Conservation (phyloP, 140 eudicot species). For the Stevia rebaudiana region DNA sequence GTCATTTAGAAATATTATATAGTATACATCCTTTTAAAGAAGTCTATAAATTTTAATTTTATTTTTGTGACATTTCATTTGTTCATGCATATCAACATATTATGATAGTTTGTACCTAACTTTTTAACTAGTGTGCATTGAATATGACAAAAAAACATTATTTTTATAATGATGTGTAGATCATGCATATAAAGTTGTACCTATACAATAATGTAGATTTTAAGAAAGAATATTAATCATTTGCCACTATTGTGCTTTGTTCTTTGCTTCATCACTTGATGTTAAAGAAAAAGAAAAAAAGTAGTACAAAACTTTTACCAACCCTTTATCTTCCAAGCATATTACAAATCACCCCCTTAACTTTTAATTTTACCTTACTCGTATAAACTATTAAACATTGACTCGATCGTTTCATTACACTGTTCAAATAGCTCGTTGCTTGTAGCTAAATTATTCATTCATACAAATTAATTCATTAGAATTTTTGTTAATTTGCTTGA, state of each 20-base stretch:
- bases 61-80: slow-evolving; percentile 1
- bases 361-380: slow-evolving; percentile 1
- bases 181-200: slow-evolving; percentile 26
- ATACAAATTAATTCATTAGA: neutral
- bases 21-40: slow-evolving; percentile 18
- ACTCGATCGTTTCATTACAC: neutral
- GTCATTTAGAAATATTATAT: slow-evolving; percentile 26
- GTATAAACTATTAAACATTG: no score
- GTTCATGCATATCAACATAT: neutral
- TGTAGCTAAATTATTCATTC: neutral
- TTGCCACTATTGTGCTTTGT: slow-evolving; percentile 22
- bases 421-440: neutral
- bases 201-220: slow-evolving; percentile 20
- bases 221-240: slow-evolving; percentile 25
- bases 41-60: slow-evolving; percentile 29
- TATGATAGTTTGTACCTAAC: slow-evolving; percentile 12
- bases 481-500: neutral
- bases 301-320: slow-evolving; percentile 1
- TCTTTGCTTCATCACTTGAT: slow-evolving; percentile 23
- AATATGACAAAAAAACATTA: slow-evolving; percentile 3
- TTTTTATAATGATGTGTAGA: slow-evolving; percentile 17
- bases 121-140: slow-evolving; percentile 4
- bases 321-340: neutral
- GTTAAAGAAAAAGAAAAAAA: slow-evolving; percentile 8
- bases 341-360: slow-evolving; percentile 5